A percentile compares a stretch with the other conserved stretches of the same genome.
Evolutionary conservation across 768 basidiomycete species (phyloP).

Genomic region (Suillus weaverae): DNA sequence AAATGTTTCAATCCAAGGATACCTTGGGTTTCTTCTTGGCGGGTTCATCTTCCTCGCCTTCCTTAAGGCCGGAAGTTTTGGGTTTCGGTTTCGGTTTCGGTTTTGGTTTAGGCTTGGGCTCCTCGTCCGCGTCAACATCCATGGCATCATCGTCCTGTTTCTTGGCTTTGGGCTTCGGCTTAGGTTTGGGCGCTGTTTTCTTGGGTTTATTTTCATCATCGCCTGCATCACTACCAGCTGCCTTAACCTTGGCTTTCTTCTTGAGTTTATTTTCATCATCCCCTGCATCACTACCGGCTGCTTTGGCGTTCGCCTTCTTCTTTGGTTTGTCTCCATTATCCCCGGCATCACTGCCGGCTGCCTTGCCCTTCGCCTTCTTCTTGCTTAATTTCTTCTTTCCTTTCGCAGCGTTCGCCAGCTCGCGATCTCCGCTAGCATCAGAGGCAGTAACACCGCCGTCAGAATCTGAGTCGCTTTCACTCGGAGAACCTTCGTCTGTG

Average conservation of each 20-base stretch:
- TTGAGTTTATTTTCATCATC: conserved; percentile 43
- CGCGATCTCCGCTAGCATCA: conserved; percentile 79
- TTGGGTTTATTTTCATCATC: conserved; percentile 43
- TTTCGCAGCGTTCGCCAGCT: conserved; percentile 45
- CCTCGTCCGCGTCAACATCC: conserved; percentile 44
- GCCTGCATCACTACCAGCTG: conserved; percentile 27
- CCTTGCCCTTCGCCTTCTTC: conserved; percentile 45
- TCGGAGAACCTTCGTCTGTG: conserved; percentile 88
- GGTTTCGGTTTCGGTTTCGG: conserved; percentile 44
- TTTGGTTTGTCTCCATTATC: conserved; percentile 41
- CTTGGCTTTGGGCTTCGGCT: conserved; percentile 42
- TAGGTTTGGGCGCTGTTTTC: conserved; percentile 46
- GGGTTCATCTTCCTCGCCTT: conserved; percentile 48
- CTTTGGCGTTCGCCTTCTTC: conserved; percentile 48
- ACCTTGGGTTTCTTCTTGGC: conserved; percentile 79
- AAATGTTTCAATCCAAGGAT: conserved; percentile 15
- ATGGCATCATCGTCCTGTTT: conserved; percentile 47
- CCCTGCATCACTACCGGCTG: conserved; percentile 26
- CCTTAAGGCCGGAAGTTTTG: conserved; percentile 35
- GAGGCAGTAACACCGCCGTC: conserved; percentile 76
- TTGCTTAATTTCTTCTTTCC: conserved; percentile 37
- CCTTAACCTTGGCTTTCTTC: conserved; percentile 46
- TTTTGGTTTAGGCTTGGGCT: conserved; percentile 38
- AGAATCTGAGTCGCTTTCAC: conserved; percentile 62
- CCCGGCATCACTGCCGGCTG: conserved; percentile 42